Evolutionary conservation across 176 grass and related monocot species (phyloP), one percentile per base, ranked within the genome.

Genomic region (Raddia guianensis): DNA sequence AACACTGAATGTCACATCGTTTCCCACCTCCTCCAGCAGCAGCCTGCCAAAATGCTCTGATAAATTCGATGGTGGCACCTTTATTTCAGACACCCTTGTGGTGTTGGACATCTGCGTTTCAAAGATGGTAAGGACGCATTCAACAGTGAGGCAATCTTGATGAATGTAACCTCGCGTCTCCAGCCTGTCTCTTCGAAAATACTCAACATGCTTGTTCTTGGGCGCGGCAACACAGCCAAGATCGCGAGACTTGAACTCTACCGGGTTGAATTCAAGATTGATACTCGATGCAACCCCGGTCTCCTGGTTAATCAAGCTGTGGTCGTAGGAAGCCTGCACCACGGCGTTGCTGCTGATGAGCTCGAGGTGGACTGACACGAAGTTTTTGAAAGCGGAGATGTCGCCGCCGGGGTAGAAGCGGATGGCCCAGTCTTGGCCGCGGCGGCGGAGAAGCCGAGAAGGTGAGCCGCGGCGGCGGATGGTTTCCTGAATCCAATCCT

Each of bases 1-100:
- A n/a, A 82, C 71, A 34, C 64, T 12, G 74, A 88, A 88, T 19
- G 72, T 77, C 9, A 88, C 73, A 44, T 83, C 86, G 0, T 46
- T 40, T 2, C 67, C 55, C 8, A 75, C 70, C 67, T 51, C 15
- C 6, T 59, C n/a, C 43, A 51, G 20, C 18, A 86, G 12, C 14
- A 81, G 34, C 32, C 49, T n/a, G 9, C 67, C 15, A 18, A 81
- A 42, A 3, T 87, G 49, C 2, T 43, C 32, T 34, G 60, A 12
- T 14, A 87, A 42, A 9, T 76, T 65, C 4, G 52, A 60, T 0
- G 52, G 70, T 3, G 33, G 65, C n/a, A 80, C 78, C 3, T 32
- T 52, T 18, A 73, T 9, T 6, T 45, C 57, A 11, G 48, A 7
- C 9, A 4, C 9, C 9, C 5, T 78, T 21, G 62, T 53, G 5